Evolutionary conservation across 1,139 yeast genomes (phyloP).

Genomic region (Debaryomycetaceae sp.): DNA sequence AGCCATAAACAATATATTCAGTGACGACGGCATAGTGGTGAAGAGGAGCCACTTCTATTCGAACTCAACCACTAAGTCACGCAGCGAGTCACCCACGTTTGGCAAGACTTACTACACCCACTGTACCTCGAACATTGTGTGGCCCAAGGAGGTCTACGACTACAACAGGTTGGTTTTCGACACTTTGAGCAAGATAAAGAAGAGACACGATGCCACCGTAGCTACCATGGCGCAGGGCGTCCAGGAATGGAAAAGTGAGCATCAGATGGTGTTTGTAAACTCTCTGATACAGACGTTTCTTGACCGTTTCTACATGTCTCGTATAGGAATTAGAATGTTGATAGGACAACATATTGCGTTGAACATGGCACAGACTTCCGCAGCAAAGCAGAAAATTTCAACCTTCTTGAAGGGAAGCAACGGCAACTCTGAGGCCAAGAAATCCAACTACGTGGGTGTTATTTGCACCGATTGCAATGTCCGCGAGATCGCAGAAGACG

Average conservation of each 20-base stretch:
- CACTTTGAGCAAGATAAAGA: slow-evolving; percentile 66
- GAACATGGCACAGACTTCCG: slow-evolving; percentile 58
- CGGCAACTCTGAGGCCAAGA: slow-evolving; percentile 13
- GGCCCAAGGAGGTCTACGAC: slow-evolving; percentile 75
- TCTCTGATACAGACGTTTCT: slow-evolving; percentile 72
- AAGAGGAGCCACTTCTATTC: slow-evolving; percentile 13
- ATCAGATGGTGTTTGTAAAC: slow-evolving; percentile 47
- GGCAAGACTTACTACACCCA: slow-evolving; percentile 60
- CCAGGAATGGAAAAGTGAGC: slow-evolving; percentile 75
- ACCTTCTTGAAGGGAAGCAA: slow-evolving; percentile 32
- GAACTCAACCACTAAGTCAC: slow-evolving; percentile 6
- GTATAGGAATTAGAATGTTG: slow-evolving; percentile 86
- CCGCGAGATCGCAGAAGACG: slow-evolving; percentile 76
- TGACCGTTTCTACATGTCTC: slow-evolving; percentile 80
- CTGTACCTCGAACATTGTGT: slow-evolving; percentile 48
- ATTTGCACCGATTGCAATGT: slow-evolving; percentile 80
- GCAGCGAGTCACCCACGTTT: slow-evolving; percentile 35
- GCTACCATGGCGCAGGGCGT: slow-evolving; percentile 93
- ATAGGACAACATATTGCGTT: slow-evolving; percentile 87
- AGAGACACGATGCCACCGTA: slow-evolving; percentile 89
- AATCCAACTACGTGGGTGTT: slow-evolving; percentile 70
- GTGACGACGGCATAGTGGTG: slow-evolving; percentile 55
- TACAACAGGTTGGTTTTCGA: slow-evolving; percentile 69
- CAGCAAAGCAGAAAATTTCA: slow-evolving; percentile 38
- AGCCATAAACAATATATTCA: slow-evolving; percentile 41